Conservation (phyloP, 352 stramenopile species). For the Elongisporangium undulatum region DNA sequence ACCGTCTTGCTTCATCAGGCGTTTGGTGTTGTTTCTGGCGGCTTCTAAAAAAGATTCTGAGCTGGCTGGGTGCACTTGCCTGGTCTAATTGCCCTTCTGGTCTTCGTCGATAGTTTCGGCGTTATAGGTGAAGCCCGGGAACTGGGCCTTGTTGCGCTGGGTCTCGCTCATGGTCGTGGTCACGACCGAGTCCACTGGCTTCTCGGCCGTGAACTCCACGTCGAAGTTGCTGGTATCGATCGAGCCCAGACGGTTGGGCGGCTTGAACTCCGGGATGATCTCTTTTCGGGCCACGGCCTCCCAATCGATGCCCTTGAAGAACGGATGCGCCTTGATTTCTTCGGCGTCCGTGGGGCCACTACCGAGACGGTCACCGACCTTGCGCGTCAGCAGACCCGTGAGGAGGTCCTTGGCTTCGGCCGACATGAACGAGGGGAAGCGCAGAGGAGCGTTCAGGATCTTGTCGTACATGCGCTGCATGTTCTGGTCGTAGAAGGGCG, state of each 20-base stretch:
- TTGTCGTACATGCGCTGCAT: slow-evolving; percentile 95
- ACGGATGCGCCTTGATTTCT: slow-evolving; percentile 92
- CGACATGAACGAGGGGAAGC: slow-evolving; percentile 90
- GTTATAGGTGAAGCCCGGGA: slow-evolving; percentile 89
- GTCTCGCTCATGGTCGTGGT: slow-evolving; percentile 90
- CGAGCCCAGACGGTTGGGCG: slow-evolving; percentile 80
- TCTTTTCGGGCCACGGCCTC: slow-evolving; percentile 86
- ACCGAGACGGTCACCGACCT: slow-evolving; percentile 84
- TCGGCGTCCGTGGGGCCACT: slow-evolving; percentile 83
- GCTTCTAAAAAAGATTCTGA: background rate
- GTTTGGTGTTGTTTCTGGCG: background rate
- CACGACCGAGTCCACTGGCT: slow-evolving; percentile 87
- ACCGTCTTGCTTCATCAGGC: background rate
- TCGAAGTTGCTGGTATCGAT: slow-evolving; percentile 95
- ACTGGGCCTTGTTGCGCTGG: slow-evolving; percentile 88
- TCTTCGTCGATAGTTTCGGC: slow-evolving; percentile 84
- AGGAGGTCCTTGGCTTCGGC: slow-evolving; percentile 86
- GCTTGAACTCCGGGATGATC: slow-evolving; percentile 90
- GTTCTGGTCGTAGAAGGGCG: slow-evolving; percentile 94
- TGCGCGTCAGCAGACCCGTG: slow-evolving; percentile 80
- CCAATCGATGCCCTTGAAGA: slow-evolving; percentile 93
- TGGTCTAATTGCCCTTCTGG: slow-evolving; percentile 72
- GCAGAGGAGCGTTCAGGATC: slow-evolving; percentile 89
- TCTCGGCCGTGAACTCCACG: slow-evolving; percentile 91
- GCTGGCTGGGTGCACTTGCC: background rate